A percentile compares a stretch with the other conserved stretches of the same genome.
phyloP scores from a whole-genome alignment of 805 yeast species.

The Nakazawaea holstii region DNA sequence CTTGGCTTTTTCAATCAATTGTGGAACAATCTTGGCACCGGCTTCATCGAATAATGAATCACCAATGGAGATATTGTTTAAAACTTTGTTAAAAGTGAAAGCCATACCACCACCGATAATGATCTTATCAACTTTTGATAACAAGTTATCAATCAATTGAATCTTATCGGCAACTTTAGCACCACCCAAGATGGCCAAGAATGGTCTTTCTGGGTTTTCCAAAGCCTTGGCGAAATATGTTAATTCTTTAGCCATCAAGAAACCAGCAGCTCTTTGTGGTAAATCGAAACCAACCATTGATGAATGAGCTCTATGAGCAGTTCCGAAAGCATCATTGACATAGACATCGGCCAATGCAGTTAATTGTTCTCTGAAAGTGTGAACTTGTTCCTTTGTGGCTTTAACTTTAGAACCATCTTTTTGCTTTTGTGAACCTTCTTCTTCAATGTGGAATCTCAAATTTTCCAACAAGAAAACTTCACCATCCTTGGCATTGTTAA shows the following conservation, averaged over 20 bases:
- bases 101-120: constrained; percentile 99
- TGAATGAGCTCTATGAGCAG: constrained; percentile 99
- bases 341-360: constrained; percentile 94
- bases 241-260: constrained; percentile 96
- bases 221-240: constrained; percentile 96
- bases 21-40: constrained; percentile 93
- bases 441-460: constrained; percentile 97
- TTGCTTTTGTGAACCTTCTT: constrained; percentile 82
- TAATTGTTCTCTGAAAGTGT: constrained; percentile 82
- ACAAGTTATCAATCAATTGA: constrained; percentile 93
- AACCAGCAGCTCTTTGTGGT: constrained; percentile 97
- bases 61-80: constrained; percentile 84
- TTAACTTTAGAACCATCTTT: constrained; percentile 91
- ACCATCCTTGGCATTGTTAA: constrained; percentile 70
- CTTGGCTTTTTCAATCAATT: constrained; percentile 93
- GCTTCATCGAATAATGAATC: constrained; percentile 87
- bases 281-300: constrained; percentile 97
- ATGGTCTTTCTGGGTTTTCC: constrained; percentile 97
- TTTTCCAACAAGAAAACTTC: constrained; percentile 89
- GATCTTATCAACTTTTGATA: constrained; percentile 91
- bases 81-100: constrained; percentile 95
- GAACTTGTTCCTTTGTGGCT: constrained; percentile 83
- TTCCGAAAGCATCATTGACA: constrained; percentile 97
- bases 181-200: constrained; percentile 98
- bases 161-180: constrained; percentile 99